A percentile compares a stretch with the other conserved stretches of the same genome.
Evolutionary conservation across 2,329 filamentous ascomycete species (phyloP).

Genomic region (Nigrospora sphaerica): DNA sequence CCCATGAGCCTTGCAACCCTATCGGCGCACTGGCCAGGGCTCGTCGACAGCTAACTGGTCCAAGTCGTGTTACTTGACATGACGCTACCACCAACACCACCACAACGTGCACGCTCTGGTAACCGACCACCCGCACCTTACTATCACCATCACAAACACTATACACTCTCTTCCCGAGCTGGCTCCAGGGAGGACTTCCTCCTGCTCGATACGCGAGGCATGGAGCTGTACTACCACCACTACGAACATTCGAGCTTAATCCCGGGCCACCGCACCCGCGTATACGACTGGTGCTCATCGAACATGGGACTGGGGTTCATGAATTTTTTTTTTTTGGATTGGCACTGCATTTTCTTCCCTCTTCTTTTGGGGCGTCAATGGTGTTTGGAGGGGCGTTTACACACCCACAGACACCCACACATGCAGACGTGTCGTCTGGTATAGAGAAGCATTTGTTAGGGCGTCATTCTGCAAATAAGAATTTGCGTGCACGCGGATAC

Average conservation of each 20-base stretch:
- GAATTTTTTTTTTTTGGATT: conserved; percentile 8
- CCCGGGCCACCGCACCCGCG: conserved; percentile 3
- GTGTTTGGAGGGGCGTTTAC: conserved; percentile 9
- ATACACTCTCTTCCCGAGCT: conserved; percentile 3
- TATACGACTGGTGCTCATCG: conserved; percentile 3
- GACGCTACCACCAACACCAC: too few species aligned
- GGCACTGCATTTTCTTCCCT: background rate
- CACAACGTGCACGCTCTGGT: too few species aligned
- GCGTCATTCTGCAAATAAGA: conserved; percentile 16
- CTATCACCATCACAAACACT: background rate
- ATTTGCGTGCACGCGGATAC: too few species aligned
- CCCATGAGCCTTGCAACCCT: too few species aligned
- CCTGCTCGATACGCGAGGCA: background rate
- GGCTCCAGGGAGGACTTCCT: conserved; percentile 4
- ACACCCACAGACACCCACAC: too few species aligned
- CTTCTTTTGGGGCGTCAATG: background rate
- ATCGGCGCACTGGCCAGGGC: too few species aligned
- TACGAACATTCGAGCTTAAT: conserved; percentile 3
- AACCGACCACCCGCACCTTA: background rate
- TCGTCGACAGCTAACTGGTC: too few species aligned
- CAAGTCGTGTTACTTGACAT: too few species aligned
- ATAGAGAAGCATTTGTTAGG: conserved; percentile 17
- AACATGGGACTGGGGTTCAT: conserved; percentile 2
- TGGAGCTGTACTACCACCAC: conserved; percentile 3
- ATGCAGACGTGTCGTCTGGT: background rate